Base-by-base conservation (phyloP, 1,284 basidiomycete genomes). In the Vanrija pseudolonga region DNA sequence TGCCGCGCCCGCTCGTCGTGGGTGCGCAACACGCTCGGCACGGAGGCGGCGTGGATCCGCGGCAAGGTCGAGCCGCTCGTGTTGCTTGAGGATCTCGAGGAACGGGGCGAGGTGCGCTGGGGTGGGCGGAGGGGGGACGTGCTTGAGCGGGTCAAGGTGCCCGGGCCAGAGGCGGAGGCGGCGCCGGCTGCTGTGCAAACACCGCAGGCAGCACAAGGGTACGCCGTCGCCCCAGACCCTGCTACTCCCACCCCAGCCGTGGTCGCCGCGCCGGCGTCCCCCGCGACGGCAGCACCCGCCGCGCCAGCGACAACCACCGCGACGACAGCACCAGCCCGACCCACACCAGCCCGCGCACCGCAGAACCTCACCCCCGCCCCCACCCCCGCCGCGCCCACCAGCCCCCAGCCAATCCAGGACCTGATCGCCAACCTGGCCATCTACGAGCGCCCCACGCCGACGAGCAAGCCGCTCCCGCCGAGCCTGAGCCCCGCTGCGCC, bases 31-130 rank as follows among this genome's bases (percentile, higher is more conserved):
- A 44, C 51, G 18, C 51, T 73, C 32, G 62, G 53, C 4, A 60
- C 46, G 14, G 66, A 68, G 50, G 64, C 65, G 12, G 55, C 64
- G 15, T 71, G 71, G 67, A 50, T 71, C n/a, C 57, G 60, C 28
- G 51, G 54, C 5, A 36, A 47, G 41, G 47, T 32, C 4, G 32
- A 22, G 2, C n/a, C n/a, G 1, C 43, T 67, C 8, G 64, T 63
- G 42, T 43, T 69, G 39, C 45, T 70, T 26, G 69, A 71, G 48
- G 71, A 71, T 2, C 24, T 63, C 37, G 65, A 69, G 50, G 60
- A 57, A 17, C 14, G 46, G 1, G 57, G 60, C 15, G 58, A 57
- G 54, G 63, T 58, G 4, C 20, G 23, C 22, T 60, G 58, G 58
- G 47, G 40, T 4, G 58, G 52, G 2, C 19, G 32, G 28, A 14